These are phyloP conservation scores for Sclerotinia sclerotiorum DNA, from an alignment of 2,329 filamentous ascomycete species.

Conservation along the genomic window DNA sequence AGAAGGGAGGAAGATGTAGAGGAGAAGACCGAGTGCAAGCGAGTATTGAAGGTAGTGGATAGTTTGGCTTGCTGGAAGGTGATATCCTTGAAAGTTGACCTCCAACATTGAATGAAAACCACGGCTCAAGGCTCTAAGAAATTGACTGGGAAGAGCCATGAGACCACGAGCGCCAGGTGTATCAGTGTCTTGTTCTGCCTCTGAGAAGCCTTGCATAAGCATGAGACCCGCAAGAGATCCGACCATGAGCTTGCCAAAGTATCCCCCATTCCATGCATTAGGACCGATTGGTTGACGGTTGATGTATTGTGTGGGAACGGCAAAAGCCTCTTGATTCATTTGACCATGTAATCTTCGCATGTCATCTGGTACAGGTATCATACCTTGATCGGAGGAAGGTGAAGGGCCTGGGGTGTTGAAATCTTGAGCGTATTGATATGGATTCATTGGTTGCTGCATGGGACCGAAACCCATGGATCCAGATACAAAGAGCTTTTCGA, in stretches of 20 bases:
- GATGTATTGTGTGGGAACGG: conserved; percentile 45
- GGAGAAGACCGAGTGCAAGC: conserved; percentile 52
- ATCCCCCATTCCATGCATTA: conserved; percentile 58
- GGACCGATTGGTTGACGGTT: conserved; percentile 54
- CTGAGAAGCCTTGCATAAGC: conserved; percentile 77
- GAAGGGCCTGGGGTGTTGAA: conserved; percentile 37
- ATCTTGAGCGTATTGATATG: conserved; percentile 38
- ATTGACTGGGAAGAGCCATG: conserved; percentile 60
- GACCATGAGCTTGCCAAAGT: conserved; percentile 76
- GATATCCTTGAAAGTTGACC: conserved; percentile 55
- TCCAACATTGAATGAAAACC: conserved; percentile 45
- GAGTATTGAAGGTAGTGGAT: conserved; percentile 55
- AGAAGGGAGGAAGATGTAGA: conserved; percentile 57
- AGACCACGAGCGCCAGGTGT: conserved; percentile 65
- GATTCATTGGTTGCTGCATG: conserved; percentile 49
- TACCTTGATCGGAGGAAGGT: conserved; percentile 48
- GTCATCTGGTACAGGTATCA: conserved; percentile 66
- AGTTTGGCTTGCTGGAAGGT: conserved; percentile 47
- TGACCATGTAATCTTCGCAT: conserved; percentile 48
- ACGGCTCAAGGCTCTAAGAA: conserved; percentile 52
- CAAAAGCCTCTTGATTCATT: conserved; percentile 39
- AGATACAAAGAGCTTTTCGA: conserved; percentile 76
- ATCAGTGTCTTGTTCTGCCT: conserved; percentile 61
- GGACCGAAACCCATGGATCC: conserved; percentile 64
- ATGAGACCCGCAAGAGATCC: conserved; percentile 89